These are phyloP conservation scores for Botrytis hyacinthi DNA, from an alignment of 2,329 filamentous ascomycete species.

Conservation along the genomic window DNA sequence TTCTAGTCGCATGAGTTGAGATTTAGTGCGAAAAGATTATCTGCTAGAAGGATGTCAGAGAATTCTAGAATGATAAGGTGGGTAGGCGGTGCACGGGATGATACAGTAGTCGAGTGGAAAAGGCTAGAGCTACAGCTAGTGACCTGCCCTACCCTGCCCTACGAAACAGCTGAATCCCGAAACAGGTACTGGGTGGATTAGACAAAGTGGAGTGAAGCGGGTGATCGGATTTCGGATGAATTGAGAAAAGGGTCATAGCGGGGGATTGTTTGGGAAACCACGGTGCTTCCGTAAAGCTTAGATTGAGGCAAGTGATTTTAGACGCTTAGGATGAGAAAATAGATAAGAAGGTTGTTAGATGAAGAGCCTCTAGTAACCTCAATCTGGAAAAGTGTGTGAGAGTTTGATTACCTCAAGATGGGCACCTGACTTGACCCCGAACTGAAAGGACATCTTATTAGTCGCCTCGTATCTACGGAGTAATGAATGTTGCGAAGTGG, in stretches of 20 bases:
- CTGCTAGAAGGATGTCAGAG: slow-evolving; percentile 7
- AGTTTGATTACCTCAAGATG: slow-evolving; percentile 4
- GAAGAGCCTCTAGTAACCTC: background rate
- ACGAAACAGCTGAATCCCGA: slow-evolving; percentile 12
- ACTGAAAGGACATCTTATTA: background rate
- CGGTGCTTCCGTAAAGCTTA: background rate
- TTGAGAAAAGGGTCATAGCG: slow-evolving; percentile 11
- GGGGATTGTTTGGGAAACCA: background rate
- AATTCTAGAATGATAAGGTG: slow-evolving; percentile 3
- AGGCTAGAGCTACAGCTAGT: slow-evolving; percentile 1
- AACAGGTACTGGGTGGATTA: slow-evolving; percentile 13
- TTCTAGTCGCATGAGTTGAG: background rate
- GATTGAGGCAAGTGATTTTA: background rate
- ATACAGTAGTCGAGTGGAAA: background rate
- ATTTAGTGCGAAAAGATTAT: background rate
- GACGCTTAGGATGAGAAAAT: background rate
- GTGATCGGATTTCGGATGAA: slow-evolving; percentile 16
- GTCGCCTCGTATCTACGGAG: background rate
- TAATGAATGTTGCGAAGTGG: background rate
- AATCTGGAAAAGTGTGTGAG: slow-evolving; percentile 4
- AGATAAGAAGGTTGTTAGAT: background rate
- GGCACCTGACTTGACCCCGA: background rate
- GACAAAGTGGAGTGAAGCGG: slow-evolving; percentile 6
- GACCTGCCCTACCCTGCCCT: slow-evolving; percentile 12
- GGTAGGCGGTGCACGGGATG: background rate